Evolutionary conservation across 129 eudicot genomes (phyloP).

Genomic region (Chrysanthemum makinoi): DNA sequence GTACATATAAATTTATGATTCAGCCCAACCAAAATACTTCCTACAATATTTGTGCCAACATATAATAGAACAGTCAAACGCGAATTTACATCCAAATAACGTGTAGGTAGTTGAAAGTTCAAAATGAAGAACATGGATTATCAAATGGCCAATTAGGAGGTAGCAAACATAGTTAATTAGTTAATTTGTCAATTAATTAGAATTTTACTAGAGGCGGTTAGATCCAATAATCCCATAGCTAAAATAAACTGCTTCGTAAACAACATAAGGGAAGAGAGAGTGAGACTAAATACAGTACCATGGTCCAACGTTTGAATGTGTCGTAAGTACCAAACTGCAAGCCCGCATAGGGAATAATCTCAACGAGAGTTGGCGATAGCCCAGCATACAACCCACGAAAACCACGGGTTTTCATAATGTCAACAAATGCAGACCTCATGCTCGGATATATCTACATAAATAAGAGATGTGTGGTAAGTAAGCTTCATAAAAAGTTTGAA

Average conservation of each 20-base stretch:
- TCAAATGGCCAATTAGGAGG: too few relatives aligned
- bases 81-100: too few relatives aligned
- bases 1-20: too few relatives aligned
- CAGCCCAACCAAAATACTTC: not conserved
- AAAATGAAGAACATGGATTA: too few relatives aligned
- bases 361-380: constrained; percentile 78
- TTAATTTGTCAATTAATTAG: too few relatives aligned
- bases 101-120: too few relatives aligned
- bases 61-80: not conserved
- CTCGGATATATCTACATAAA: constrained; percentile 73
- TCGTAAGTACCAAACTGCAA: constrained; percentile 96
- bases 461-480: constrained; percentile 1
- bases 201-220: too few relatives aligned
- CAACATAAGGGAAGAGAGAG: not conserved
- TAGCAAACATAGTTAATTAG: too few relatives aligned
- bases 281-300: constrained; percentile 39
- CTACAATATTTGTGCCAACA: not conserved
- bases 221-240: too few relatives aligned
- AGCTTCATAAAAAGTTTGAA: too few relatives aligned
- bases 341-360: constrained; percentile 94
- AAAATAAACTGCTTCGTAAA: too few relatives aligned
- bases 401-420: constrained; percentile 65
- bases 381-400: constrained; percentile 89
- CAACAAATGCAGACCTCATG: constrained; percentile 84
- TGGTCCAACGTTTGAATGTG: constrained; percentile 89